phyloP scores from a whole-genome alignment of 1,139 yeast genomes.

The Suhomyces bribrorum region DNA sequence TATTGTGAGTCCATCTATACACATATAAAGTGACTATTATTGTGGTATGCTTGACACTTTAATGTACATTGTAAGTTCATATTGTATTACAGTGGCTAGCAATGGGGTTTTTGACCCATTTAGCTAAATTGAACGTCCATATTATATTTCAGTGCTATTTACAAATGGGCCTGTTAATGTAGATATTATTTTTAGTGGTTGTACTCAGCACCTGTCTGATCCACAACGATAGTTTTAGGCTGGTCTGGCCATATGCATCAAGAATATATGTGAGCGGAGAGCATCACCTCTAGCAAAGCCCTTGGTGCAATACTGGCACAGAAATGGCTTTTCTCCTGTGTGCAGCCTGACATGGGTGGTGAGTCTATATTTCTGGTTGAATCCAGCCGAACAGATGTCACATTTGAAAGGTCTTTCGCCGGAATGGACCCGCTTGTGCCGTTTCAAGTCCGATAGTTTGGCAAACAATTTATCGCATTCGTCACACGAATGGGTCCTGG shows the following conservation, averaged over 20 bases:
- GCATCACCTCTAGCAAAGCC: conserved; percentile 32
- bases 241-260: conserved; percentile 11
- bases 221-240: neutral
- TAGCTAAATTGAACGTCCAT: no score
- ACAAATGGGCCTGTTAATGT: no score
- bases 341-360: conserved; percentile 30
- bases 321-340: conserved; percentile 32
- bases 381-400: conserved; percentile 23
- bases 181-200: no score
- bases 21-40: no score
- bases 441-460: conserved; percentile 25
- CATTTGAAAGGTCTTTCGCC: conserved; percentile 31
- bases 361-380: conserved; percentile 28
- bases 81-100: no score
- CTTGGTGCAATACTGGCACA: conserved; percentile 26
- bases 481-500: conserved; percentile 21
- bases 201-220: no score
- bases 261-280: conserved; percentile 27
- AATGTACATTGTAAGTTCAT: no score
- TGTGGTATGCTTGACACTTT: no score
- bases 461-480: conserved; percentile 24
- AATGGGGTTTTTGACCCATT: no score
- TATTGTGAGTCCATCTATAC: no score
- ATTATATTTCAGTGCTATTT: no score
- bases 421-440: conserved; percentile 28